A percentile compares a stretch with the other conserved stretches of the same genome.
Evolutionary conservation across 106 monocot species (phyloP).

Genomic region (Vanilla planifolia): DNA sequence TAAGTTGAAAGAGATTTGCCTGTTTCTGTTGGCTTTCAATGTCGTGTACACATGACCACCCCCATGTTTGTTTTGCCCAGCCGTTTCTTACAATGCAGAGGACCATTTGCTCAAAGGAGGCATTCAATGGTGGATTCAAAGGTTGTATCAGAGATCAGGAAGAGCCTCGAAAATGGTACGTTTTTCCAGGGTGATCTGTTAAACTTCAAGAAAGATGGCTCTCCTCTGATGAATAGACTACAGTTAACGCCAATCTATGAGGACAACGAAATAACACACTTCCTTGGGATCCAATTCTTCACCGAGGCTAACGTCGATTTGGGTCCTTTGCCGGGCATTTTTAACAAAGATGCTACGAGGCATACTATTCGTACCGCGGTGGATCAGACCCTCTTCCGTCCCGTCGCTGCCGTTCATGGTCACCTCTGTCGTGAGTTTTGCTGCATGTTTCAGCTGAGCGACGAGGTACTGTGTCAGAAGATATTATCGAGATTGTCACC

Average conservation of each 20-base stretch:
- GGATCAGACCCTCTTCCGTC: slow-evolving; percentile 22
- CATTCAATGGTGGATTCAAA: slow-evolving; percentile 79
- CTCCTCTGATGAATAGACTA: slow-evolving; percentile 67
- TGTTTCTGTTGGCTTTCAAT: too few species aligned
- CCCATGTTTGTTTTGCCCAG: too few species aligned
- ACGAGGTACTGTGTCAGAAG: slow-evolving; percentile 82
- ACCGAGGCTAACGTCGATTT: slow-evolving; percentile 74
- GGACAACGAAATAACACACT: slow-evolving; percentile 87
- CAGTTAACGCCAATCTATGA: slow-evolving; percentile 73
- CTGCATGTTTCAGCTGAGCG: slow-evolving; percentile 64
- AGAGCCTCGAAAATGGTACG: slow-evolving; percentile 60
- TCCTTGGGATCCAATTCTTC: slow-evolving; percentile 81
- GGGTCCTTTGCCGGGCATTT: slow-evolving; percentile 46
- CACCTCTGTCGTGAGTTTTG: slow-evolving; percentile 55
- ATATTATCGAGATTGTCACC: slow-evolving; percentile 73
- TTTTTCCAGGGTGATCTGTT: slow-evolving; percentile 82
- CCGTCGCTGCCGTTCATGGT: slow-evolving; percentile 18
- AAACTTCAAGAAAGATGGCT: slow-evolving; percentile 93
- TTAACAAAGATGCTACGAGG: slow-evolving; percentile 32
- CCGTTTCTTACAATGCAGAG: slow-evolving; percentile 93
- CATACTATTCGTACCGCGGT: slow-evolving; percentile 6
- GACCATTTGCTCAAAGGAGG: slow-evolving; percentile 90
- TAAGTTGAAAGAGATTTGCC: too few species aligned
- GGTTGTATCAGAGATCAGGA: slow-evolving; percentile 72
- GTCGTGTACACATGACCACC: too few species aligned